These are phyloP conservation scores for Alternaria sp. DNA, from an alignment of 2,329 filamentous ascomycete species.

Conservation along the genomic window DNA sequence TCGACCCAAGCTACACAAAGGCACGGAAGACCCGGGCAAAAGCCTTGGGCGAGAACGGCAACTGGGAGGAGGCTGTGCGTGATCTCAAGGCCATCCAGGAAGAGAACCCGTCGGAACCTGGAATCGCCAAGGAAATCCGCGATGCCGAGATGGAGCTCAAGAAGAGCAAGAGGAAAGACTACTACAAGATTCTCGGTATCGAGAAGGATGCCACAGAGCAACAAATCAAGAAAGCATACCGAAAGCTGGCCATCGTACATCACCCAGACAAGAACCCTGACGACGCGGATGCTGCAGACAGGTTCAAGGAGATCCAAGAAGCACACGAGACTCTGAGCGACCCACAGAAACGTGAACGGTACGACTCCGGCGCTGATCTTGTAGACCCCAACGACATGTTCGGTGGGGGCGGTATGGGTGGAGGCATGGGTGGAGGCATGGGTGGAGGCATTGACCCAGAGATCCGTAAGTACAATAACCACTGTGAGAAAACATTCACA, in stretches of 20 bases:
- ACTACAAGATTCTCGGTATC: slow-evolving; percentile 95
- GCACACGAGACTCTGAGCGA: slow-evolving; percentile 96
- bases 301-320: slow-evolving; percentile 98
- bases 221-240: slow-evolving; percentile 96
- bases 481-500: neutral
- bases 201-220: slow-evolving; percentile 84
- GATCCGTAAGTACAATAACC: slow-evolving; percentile 37
- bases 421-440: slow-evolving; percentile 61
- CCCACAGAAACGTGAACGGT: slow-evolving; percentile 88
- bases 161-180: slow-evolving; percentile 97
- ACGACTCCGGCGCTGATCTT: slow-evolving; percentile 92
- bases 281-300: slow-evolving; percentile 82
- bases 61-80: slow-evolving; percentile 90
- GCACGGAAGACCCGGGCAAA: slow-evolving; percentile 94
- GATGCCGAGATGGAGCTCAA: slow-evolving; percentile 95
- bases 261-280: slow-evolving; percentile 98
- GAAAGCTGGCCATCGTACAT: slow-evolving; percentile 90
- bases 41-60: slow-evolving; percentile 82
- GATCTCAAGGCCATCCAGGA: slow-evolving; percentile 91
- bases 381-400: slow-evolving; percentile 90
- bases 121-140: slow-evolving; percentile 83
- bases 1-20: slow-evolving; percentile 88
- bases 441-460: slow-evolving; percentile 57
- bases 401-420: slow-evolving; percentile 58
- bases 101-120: slow-evolving; percentile 80